Conservation (phyloP, 192 early-diverging fungal species). For the Coemansia sp. region DNA sequence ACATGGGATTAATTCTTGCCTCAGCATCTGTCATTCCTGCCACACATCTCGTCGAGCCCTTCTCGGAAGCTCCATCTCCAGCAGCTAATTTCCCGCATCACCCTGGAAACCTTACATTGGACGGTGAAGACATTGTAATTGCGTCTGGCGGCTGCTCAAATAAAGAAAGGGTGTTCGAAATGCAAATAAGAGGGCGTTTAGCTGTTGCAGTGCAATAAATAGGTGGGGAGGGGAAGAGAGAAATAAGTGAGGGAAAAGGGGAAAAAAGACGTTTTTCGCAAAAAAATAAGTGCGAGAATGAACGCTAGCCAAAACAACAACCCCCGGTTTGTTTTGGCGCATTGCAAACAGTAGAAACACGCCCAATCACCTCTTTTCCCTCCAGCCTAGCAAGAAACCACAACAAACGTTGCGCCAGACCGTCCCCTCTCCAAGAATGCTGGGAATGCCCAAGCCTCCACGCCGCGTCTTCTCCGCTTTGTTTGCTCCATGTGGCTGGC, state of each 20-base stretch:
- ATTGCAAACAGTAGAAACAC: constrained; percentile 10
- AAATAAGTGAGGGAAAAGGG: constrained; percentile 2
- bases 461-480: constrained; percentile 53
- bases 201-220: constrained; percentile 1
- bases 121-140: constrained; percentile 30
- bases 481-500: constrained; percentile 26
- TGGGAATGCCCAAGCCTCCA: constrained; percentile 19
- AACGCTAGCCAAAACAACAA: too few relatives aligned
- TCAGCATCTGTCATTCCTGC: background rate
- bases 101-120: constrained; percentile 34
- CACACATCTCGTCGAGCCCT: background rate
- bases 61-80: too few relatives aligned
- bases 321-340: constrained; percentile 3
- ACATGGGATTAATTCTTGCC: background rate
- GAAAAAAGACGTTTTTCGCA: too few relatives aligned
- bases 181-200: background rate
- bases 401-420: constrained; percentile 9
- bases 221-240: background rate
- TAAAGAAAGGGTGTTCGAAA: background rate
- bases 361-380: constrained; percentile 1
- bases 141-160: constrained; percentile 12
- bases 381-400: constrained; percentile 3
- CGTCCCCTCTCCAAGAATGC: constrained; percentile 21
- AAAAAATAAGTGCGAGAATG: too few relatives aligned
- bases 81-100: too few relatives aligned